Conservation (phyloP, 139 green algal species). For the Volvox africanus region DNA sequence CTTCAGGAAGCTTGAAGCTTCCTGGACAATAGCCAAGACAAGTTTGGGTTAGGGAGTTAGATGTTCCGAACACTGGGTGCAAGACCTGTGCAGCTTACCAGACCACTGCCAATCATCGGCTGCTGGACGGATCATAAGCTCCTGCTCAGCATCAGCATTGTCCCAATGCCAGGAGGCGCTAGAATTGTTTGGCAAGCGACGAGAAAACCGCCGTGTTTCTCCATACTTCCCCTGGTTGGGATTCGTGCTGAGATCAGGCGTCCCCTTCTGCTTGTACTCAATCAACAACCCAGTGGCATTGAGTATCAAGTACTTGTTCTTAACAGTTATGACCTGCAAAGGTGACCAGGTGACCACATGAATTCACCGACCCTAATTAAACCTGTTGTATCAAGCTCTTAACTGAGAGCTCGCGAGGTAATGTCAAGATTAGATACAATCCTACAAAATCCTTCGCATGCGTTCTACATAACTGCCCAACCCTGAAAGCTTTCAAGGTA, state of each 20-base stretch:
- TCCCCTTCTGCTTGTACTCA: slow-evolving; percentile 87
- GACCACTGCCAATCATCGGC: slow-evolving; percentile 61
- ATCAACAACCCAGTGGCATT: slow-evolving; percentile 86
- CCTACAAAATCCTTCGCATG: too few relatives aligned
- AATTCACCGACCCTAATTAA: too few relatives aligned
- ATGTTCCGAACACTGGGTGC: too few relatives aligned
- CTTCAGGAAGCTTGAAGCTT: slow-evolving; percentile 75
- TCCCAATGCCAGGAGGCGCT: slow-evolving; percentile 78
- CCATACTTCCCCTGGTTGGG: slow-evolving; percentile 34
- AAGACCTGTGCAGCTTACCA: neutral
- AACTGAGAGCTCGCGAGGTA: too few relatives aligned
- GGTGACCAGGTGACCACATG: too few relatives aligned
- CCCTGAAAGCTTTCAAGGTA: too few relatives aligned
- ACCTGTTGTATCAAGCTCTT: too few relatives aligned
- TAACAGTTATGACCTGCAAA: slow-evolving; percentile 82
- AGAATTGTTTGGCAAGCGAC: neutral
- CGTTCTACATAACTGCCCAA: too few relatives aligned
- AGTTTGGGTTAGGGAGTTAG: too few relatives aligned
- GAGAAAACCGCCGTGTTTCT: slow-evolving; percentile 69
- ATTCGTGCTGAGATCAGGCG: slow-evolving; percentile 60
- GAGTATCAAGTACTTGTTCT: slow-evolving; percentile 89
- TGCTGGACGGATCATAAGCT: slow-evolving; percentile 78
- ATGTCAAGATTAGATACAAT: too few relatives aligned
- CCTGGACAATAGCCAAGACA: slow-evolving; percentile 43
- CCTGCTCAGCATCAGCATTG: slow-evolving; percentile 64